Conservation (phyloP, 441 rosid species). For the Corymbia calophylla region DNA sequence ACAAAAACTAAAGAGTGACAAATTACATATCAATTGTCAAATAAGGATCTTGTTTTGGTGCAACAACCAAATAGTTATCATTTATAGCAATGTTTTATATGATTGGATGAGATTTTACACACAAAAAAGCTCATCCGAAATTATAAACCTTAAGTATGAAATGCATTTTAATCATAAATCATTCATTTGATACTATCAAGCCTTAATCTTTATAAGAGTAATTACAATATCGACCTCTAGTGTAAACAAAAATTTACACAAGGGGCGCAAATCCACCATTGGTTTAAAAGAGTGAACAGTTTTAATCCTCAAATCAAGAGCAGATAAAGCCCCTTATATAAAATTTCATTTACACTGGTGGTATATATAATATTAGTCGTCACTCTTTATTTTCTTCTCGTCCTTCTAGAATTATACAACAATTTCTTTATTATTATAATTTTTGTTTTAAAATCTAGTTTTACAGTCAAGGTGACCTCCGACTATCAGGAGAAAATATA, state of each 20-base stretch:
- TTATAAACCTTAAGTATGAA: neutral
- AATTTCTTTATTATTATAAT: neutral
- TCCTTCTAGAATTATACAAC: neutral
- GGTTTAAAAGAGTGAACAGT: no score
- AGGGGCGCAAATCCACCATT: fast-evolving
- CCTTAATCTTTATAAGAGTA: neutral
- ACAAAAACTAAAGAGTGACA: no score
- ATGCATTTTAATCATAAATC: neutral
- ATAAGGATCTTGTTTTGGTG: neutral
- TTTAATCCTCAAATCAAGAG: neutral
- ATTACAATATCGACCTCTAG: neutral
- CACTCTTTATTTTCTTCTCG: neutral
- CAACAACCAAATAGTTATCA: neutral
- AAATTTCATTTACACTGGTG: neutral
- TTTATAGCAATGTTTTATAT: neutral
- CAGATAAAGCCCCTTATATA: neutral
- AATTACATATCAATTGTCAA: neutral
- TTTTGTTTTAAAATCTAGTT: neutral
- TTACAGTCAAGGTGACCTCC: neutral
- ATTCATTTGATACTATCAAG: neutral
- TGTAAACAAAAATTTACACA: no score
- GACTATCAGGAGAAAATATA: neutral
- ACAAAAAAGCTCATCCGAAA: neutral
- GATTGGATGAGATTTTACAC: neutral
- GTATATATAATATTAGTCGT: no score